Conservation (phyloP, 108 stramenopile genomes). For the Nannochloropsis gaditana region DNA sequence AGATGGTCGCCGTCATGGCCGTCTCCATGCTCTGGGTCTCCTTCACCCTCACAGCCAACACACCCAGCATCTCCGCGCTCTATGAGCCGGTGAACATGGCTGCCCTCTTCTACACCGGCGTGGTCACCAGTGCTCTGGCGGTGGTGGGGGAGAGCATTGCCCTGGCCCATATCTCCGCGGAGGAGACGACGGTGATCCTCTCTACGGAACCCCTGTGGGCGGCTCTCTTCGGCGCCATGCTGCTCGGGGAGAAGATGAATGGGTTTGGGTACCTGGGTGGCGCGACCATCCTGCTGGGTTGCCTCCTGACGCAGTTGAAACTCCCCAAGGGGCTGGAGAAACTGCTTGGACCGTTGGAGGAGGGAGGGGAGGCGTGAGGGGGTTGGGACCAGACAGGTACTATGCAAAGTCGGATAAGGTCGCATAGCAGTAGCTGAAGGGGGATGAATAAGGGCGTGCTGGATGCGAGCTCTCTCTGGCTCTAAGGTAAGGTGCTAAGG, state of each 20-base stretch:
- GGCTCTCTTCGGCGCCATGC: conserved; percentile 65
- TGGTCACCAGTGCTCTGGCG: conserved; percentile 77
- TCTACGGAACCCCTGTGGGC: conserved; percentile 83
- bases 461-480: too few relatives aligned
- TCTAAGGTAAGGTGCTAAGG: too few relatives aligned
- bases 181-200: conserved; percentile 81
- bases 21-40: conserved; percentile 53
- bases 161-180: conserved; percentile 68
- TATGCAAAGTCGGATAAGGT: neutral
- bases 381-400: neutral
- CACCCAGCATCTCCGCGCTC: neutral
- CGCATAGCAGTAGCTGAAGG: neutral
- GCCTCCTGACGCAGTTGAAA: neutral
- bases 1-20: conserved; percentile 66
- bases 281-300: neutral
- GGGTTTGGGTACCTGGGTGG: neutral
- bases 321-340: neutral
- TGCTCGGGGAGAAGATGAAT: conserved; percentile 68
- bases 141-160: conserved; percentile 80
- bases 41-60: conserved; percentile 29
- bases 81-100: conserved; percentile 57
- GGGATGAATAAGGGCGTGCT: neutral
- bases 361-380: neutral
- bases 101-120: conserved; percentile 71
- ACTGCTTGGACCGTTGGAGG: neutral